Evolutionary conservation across 257 asterid species (phyloP).

Genomic region (Solanum medicagineum): DNA sequence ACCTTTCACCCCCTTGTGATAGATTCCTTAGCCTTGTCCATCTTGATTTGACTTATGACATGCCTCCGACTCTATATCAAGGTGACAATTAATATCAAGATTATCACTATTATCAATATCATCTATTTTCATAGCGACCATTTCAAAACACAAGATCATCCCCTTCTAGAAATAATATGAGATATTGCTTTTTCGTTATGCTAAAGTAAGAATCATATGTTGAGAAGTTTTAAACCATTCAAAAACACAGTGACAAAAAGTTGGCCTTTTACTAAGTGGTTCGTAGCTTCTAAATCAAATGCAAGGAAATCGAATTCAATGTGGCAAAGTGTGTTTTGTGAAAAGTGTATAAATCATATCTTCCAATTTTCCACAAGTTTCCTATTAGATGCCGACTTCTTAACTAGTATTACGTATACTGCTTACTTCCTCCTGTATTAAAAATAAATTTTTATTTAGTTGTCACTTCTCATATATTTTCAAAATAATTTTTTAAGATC

Average conservation of each 20-base stretch:
- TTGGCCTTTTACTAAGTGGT: not conserved
- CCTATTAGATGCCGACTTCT: not conserved
- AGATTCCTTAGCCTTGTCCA: too few species aligned
- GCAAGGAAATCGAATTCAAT: not conserved
- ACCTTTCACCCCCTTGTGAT: too few species aligned
- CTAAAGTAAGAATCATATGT: not conserved
- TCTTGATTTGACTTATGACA: not conserved
- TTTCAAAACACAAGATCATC: not conserved
- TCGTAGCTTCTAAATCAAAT: constrained; percentile 4
- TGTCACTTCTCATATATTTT: too few species aligned
- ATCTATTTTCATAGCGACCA: not conserved
- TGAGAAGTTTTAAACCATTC: not conserved
- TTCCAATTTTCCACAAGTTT: not conserved
- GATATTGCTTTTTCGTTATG: not conserved
- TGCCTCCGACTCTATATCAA: not conserved
- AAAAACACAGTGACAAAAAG: not conserved
- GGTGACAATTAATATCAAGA: not conserved
- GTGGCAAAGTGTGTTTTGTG: not conserved
- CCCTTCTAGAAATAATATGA: not conserved
- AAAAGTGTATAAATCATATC: not conserved
- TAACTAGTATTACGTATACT: not conserved
- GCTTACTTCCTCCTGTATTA: too few species aligned
- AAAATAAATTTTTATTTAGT: too few species aligned
- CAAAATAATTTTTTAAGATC: too few species aligned
- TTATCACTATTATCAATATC: not conserved